Conservation (phyloP, 2,329 filamentous ascomycete species). For the Botrytis tulipae region DNA sequence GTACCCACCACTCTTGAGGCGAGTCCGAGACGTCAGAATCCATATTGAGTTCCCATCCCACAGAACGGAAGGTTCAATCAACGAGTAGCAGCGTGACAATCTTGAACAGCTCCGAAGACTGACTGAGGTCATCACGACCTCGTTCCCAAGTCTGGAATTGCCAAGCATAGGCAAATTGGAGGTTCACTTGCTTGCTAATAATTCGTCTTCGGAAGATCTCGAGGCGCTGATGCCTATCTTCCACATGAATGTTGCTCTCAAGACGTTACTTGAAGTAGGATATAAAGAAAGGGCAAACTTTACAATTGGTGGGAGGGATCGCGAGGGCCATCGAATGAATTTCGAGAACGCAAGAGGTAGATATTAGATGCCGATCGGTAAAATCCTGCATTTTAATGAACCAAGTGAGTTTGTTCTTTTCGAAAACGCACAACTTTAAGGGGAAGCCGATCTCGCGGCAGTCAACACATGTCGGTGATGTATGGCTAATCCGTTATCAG, state of each 20-base stretch:
- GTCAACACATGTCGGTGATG: background rate
- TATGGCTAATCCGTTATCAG: background rate
- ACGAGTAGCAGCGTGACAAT: background rate
- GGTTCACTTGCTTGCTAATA: background rate
- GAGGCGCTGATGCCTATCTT: background rate
- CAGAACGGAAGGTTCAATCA: background rate
- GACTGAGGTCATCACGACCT: background rate
- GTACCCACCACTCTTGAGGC: background rate
- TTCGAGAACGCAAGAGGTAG: background rate
- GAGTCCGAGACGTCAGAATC: too few relatives aligned
- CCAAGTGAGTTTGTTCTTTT: background rate
- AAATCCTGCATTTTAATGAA: background rate
- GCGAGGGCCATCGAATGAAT: background rate
- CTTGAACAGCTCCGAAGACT: too few relatives aligned
- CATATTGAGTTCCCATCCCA: background rate
- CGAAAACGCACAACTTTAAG: background rate
- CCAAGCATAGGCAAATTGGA: background rate
- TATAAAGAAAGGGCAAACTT: background rate
- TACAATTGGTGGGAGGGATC: background rate
- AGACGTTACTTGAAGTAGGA: background rate
- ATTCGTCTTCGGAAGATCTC: background rate
- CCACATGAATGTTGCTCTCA: background rate
- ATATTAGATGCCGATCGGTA: background rate
- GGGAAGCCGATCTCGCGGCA: background rate
- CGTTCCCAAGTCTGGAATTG: background rate